phyloP scores from a whole-genome alignment of 179 eudicot genomes.

The Carnegiea gigantea region DNA sequence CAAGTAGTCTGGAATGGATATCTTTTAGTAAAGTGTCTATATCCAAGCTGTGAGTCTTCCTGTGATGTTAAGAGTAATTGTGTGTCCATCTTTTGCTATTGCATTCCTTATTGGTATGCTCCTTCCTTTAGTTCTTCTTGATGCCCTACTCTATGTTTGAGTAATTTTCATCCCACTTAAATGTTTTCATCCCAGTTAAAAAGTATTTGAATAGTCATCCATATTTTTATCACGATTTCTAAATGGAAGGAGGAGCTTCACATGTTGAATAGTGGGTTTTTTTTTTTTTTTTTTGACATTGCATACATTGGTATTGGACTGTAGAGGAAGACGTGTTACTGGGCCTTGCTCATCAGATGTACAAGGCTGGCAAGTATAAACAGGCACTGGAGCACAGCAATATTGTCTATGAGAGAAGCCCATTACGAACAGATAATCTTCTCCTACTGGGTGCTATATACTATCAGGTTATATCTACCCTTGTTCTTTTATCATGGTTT shows the following conservation, averaged over 20 bases:
- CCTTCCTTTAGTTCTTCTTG: not conserved
- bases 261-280: not conserved
- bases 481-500: not conserved
- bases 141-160: not conserved
- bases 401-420: conserved; percentile 75
- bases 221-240: not conserved
- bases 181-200: not conserved
- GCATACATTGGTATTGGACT: conserved; percentile 2
- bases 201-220: not conserved
- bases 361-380: conserved; percentile 80
- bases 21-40: not conserved
- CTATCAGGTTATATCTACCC: conserved; percentile 62
- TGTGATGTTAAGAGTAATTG: not conserved
- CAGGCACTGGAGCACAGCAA: conserved; percentile 86
- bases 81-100: not conserved
- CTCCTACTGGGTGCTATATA: conserved; percentile 84
- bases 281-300: conserved; percentile 3
- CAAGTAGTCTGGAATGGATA: not conserved
- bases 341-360: conserved; percentile 79
- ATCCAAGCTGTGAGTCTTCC: not conserved
- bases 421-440: conserved; percentile 86
- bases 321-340: conserved; percentile 69
- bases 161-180: not conserved
- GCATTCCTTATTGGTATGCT: not conserved
- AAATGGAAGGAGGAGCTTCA: not conserved